These are phyloP conservation scores for Diospyros lotus DNA, from an alignment of 148 eudicot species.

Conservation along the genomic window DNA sequence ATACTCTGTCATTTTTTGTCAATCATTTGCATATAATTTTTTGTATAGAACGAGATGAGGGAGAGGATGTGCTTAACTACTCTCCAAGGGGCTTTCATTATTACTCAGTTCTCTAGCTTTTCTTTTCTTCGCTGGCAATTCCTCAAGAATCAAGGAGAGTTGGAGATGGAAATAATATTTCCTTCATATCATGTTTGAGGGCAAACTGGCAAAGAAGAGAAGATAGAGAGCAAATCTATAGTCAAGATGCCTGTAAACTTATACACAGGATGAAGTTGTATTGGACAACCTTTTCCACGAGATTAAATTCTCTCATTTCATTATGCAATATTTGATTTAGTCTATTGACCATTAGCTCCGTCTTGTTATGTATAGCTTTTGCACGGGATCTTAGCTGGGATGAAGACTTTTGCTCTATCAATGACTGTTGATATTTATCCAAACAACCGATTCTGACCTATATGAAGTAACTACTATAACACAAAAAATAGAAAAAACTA, in stretches of 20 bases:
- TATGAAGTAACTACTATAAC: background rate
- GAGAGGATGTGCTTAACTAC: conserved; percentile 9
- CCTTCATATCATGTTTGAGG: background rate
- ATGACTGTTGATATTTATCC: background rate
- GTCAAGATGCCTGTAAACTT: background rate
- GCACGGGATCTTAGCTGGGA: background rate
- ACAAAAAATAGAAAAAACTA: too few species aligned
- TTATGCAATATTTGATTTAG: background rate
- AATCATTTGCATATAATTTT: background rate
- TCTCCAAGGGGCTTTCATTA: background rate
- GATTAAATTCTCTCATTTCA: background rate
- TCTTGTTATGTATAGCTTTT: conserved; percentile 3
- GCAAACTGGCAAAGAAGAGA: background rate
- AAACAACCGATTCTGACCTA: background rate
- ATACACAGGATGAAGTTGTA: background rate
- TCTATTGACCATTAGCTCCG: background rate
- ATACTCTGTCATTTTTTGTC: background rate
- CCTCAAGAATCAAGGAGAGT: background rate
- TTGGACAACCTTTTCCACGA: background rate
- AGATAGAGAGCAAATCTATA: background rate
- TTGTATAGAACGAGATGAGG: conserved; percentile 2
- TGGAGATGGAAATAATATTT: background rate
- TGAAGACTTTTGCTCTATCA: background rate
- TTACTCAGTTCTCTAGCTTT: background rate
- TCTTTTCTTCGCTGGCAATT: conserved; percentile 8